phyloP scores from a whole-genome alignment of 2,329 filamentous ascomycete species.

The Colletotrichum ledebouriae region DNA sequence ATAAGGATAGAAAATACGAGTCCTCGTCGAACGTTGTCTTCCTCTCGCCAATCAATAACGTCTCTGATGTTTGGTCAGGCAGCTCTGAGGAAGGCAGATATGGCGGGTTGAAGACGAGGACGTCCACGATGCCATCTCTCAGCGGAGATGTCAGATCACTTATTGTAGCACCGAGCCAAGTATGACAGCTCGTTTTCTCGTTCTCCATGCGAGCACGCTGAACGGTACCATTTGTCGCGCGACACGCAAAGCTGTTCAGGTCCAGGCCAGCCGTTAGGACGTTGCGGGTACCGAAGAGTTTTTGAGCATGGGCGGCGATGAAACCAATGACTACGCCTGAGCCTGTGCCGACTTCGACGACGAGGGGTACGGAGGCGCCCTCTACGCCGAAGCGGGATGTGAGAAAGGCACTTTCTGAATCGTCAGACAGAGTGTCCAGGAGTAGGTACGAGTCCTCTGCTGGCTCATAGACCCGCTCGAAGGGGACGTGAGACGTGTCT shows the following conservation, averaged over 20 bases:
- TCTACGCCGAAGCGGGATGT: conserved; percentile 67
- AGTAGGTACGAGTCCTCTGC: conserved; percentile 96
- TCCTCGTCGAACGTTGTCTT: conserved; percentile 78
- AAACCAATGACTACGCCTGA: conserved; percentile 97
- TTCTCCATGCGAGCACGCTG: conserved; percentile 56
- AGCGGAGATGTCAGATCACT: conserved; percentile 78
- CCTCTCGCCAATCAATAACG: conserved; percentile 46
- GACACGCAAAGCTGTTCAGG: conserved; percentile 86
- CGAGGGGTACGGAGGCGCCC: conserved; percentile 63
- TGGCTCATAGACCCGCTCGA: conserved; percentile 91
- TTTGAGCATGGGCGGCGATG: conserved; percentile 78
- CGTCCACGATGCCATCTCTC: conserved; percentile 73
- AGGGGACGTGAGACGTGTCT: conserved; percentile 90
- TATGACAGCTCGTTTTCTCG: conserved; percentile 54
- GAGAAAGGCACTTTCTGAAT: conserved; percentile 78
- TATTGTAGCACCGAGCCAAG: conserved; percentile 75
- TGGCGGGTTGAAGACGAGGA: conserved; percentile 96
- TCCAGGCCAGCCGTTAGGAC: conserved; percentile 84
- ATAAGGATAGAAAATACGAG: conserved; percentile 84
- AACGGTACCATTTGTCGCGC: conserved; percentile 80
- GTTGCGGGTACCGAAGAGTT: conserved; percentile 79
- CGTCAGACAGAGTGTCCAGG: conserved; percentile 87
- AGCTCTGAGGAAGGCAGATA: conserved; percentile 90
- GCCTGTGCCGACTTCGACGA: conserved; percentile 90
- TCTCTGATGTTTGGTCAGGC: conserved; percentile 59